Evolutionary conservation across 2,329 filamentous ascomycete genomes (phyloP), one percentile per base, ranked within the genome.

Genomic region (Trichothecium sympodiale): DNA sequence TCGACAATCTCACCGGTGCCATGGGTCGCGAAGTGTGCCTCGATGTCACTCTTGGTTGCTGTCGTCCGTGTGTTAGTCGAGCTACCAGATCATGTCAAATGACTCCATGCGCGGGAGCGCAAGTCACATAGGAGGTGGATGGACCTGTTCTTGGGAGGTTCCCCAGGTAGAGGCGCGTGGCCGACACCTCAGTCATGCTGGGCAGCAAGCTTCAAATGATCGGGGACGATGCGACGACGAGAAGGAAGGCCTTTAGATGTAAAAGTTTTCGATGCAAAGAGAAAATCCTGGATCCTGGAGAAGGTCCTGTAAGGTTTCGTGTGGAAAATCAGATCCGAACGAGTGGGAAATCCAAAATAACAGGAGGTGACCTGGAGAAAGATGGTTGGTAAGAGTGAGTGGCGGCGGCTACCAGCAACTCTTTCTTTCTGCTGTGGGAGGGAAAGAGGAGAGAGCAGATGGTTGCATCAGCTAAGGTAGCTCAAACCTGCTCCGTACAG

Each of bases 11-110:
- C 87, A 61, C 91, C 91, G 50, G 87, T 89, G 57, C 89, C 91
- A 78, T 95, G 87, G 55, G 80, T 86, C 60, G 81, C 81, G 67
- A 98, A 98, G 64, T 96, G 89, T 53, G 80, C 77, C 67, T 96
- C 88, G 60, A 98, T 83, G 60, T 98, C 89, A 63, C 84, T 79
- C 71, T 96, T 96, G 64, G 88, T 95, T 67, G 85, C 88, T 93
- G 67, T 59, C 54, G 57, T 31, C 52, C 57, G 54, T 53, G 46
- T 54, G 65, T 71, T 59, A 73, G 67, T 55, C 45, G 55, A 44
- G 46, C 45, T 25, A 6, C 20, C 20, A 25, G 20, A 25, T 6
- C 10, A 25, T 10, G 20, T 25, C 10, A 6, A 10, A 25, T 25
- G 20, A 25, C 20, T 25, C 20, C 20, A 25, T 25, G 20, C 20